phyloP scores from a whole-genome alignment of 768 basidiomycete species.

The Boletus sp. region DNA sequence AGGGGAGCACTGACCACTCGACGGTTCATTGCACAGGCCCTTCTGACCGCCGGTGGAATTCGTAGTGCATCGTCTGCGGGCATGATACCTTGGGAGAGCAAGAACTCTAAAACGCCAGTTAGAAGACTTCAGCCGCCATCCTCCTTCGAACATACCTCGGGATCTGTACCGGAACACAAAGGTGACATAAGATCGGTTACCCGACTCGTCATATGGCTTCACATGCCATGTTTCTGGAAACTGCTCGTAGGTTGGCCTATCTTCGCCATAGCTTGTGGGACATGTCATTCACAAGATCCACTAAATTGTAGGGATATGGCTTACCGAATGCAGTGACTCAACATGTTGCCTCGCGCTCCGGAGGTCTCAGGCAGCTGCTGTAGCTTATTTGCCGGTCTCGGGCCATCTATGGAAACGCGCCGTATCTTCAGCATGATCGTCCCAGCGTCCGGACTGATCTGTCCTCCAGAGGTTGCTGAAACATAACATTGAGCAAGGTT shows the following conservation, averaged over 20 bases:
- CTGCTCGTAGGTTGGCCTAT: constrained; percentile 38
- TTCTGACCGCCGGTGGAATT: constrained; percentile 5
- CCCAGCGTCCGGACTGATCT: constrained; percentile 40
- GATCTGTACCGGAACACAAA: constrained; percentile 67
- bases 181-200: constrained; percentile 50
- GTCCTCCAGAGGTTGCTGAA: constrained; percentile 10
- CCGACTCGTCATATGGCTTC: constrained; percentile 41
- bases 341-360: constrained; percentile 36
- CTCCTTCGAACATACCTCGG: constrained; percentile 36
- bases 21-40: constrained; percentile 27
- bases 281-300: constrained; percentile 1
- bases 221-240: constrained; percentile 53
- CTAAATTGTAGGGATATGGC: constrained; percentile 1
- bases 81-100: constrained; percentile 51
- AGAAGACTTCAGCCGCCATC: not conserved
- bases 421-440: constrained; percentile 52
- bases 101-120: constrained; percentile 39
- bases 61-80: constrained; percentile 25
- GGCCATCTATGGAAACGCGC: constrained; percentile 27
- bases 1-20: constrained; percentile 29
- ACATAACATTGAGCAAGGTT: not conserved
- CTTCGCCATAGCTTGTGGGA: constrained; percentile 48
- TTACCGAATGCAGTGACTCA: constrained; percentile 49
- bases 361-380: constrained; percentile 36
- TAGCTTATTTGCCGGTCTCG: constrained; percentile 42